Percentiles rank a stretch among this genome's conserved stretches.
Conservation (phyloP, 768 basidiomycete species). For the Pseudohyphozyma bogoriensis region DNA sequence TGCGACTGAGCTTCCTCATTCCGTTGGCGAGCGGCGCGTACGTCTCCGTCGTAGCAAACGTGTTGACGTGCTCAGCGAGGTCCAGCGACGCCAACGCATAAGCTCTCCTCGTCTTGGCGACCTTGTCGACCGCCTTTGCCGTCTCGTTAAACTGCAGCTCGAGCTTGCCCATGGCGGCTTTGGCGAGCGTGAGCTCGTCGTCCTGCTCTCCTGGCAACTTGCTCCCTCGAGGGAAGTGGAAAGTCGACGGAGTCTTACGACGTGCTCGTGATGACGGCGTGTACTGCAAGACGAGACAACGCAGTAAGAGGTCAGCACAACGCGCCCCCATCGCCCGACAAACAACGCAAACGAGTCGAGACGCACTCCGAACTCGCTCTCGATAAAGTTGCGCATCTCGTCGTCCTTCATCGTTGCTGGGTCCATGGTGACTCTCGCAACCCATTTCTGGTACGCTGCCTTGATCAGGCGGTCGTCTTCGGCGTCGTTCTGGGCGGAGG, state of each 20-base stretch:
- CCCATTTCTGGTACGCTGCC: slow-evolving; percentile 90
- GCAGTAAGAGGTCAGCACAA: neutral
- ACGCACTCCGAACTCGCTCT: slow-evolving; percentile 82
- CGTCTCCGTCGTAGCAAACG: slow-evolving; percentile 76
- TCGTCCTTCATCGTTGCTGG: slow-evolving; percentile 79
- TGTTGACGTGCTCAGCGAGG: slow-evolving; percentile 85
- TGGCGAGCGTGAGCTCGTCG: slow-evolving; percentile 65
- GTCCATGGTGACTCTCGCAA: slow-evolving; percentile 84
- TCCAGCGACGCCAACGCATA: slow-evolving; percentile 70
- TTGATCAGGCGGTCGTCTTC: slow-evolving; percentile 94
- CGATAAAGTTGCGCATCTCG: slow-evolving; percentile 86
- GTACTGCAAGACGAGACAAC: no score
- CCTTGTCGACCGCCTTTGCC: slow-evolving; percentile 78
- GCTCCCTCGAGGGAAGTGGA: slow-evolving; percentile 12
- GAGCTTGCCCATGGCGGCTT: slow-evolving; percentile 81
- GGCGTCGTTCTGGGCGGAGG: slow-evolving; percentile 92
- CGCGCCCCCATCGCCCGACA: neutral
- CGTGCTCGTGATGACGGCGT: slow-evolving; percentile 34
- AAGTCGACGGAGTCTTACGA: slow-evolving; percentile 13
- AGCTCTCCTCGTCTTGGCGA: slow-evolving; percentile 59
- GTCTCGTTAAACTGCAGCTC: slow-evolving; percentile 88
- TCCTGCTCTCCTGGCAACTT: slow-evolving; percentile 18
- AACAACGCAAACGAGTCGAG: neutral
- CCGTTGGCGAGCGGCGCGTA: slow-evolving; percentile 76
- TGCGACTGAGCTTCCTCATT: slow-evolving; percentile 71